Base-by-base conservation (phyloP, 2,329 filamentous ascomycete genomes). In the Cyphellophora europaea region DNA sequence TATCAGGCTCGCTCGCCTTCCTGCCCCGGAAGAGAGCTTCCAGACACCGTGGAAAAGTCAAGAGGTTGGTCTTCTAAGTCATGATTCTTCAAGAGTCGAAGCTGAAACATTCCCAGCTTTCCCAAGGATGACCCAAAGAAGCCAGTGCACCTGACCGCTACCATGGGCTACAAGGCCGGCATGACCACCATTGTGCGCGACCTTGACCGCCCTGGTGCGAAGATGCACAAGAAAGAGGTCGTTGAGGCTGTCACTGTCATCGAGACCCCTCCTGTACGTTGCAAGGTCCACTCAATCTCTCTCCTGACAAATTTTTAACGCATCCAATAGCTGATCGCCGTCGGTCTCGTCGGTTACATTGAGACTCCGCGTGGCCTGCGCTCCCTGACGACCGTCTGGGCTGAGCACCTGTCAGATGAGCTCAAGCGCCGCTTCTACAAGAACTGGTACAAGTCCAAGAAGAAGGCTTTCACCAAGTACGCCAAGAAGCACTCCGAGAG, bases 381-480 rank as follows among this genome's bases (percentile, higher is more conserved):
- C 68, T 98, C 91, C 53, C 87, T 98, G 69, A 95, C 88, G 67
- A 96, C 91, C 63, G 86, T 98, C 66, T 98, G 91, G 91, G 91
- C 91, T 62, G 91, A 96, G 80, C 91, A 98, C 69, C 71, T 98
- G 69, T 85, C 83, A 71, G 91, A 98, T 69, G 91, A 96, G 74
- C 65, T 98, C 69, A 94, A 94, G 82, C 85, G 91, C 62, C 85
- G 91, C 65, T 98, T 98, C 86, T 98, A 98, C 85, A 96, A 96
- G 87, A 98, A 98, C 83, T 98, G 91, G 91, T 98, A 98, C 84
- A 94, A 94, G 83, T 87, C 80, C 79, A 98, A 98, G 88, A 96
- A 95, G 86, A 98, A 98, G 89, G 91, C 91, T 48, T 98, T 98
- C 77, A 98, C 91, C 78, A 95, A 93, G 78, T 98, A 98, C 74